A percentile compares a stretch with the other conserved stretches of the same genome.
phyloP scores from a whole-genome alignment of 2,329 filamentous ascomycete species.

The Gremmenia infestans region DNA sequence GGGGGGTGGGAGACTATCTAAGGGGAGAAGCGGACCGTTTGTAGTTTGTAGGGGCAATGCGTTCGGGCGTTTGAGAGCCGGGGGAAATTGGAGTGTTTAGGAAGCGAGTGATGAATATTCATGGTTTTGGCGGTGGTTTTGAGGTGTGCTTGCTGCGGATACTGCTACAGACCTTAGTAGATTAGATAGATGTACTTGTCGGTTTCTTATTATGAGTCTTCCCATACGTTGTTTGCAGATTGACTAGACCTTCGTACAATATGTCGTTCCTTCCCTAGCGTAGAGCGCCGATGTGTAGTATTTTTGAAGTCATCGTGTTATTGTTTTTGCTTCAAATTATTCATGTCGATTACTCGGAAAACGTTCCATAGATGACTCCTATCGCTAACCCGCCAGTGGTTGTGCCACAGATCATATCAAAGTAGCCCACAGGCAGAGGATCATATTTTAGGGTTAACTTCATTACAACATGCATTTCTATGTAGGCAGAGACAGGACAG shows the following conservation, averaged over 20 bases:
- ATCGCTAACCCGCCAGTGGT: constrained; percentile 27
- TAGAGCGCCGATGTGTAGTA: too few species aligned
- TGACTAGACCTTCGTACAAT: too few species aligned
- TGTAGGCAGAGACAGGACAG: too few species aligned
- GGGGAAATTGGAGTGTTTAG: neutral
- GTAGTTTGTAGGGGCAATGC: neutral
- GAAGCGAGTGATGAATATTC: neutral
- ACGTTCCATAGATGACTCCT: neutral
- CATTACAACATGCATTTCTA: too few species aligned
- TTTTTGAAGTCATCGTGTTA: too few species aligned
- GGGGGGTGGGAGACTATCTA: constrained; percentile 89
- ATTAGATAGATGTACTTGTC: neutral
- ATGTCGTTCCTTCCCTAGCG: too few species aligned
- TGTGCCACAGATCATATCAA: constrained; percentile 34
- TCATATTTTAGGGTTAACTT: neutral
- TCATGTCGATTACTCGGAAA: too few species aligned
- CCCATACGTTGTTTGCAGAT: neutral
- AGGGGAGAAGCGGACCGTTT: neutral
- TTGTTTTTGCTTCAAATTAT: too few species aligned
- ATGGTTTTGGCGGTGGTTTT: too few species aligned
- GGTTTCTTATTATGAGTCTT: neutral
- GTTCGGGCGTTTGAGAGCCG: neutral
- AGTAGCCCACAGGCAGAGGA: constrained; percentile 34
- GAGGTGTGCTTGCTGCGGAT: too few species aligned
- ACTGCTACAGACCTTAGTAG: neutral